Evolutionary conservation across 441 rosid genomes (phyloP).

Genomic region (Gossypium gossypioides): DNA sequence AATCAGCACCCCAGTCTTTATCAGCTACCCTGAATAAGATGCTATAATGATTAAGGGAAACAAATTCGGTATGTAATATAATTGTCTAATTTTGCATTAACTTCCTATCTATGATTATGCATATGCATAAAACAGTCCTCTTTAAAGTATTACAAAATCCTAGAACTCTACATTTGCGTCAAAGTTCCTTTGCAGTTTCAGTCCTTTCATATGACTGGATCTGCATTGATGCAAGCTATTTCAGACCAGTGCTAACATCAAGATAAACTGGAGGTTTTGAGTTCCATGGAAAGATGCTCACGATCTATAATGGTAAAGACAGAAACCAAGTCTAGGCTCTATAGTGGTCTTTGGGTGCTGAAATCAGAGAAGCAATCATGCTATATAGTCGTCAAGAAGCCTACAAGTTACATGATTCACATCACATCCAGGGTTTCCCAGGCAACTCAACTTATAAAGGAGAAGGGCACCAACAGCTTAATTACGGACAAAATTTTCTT

Average conservation of each 20-base stretch:
- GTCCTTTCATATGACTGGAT: neutral
- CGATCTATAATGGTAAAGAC: neutral
- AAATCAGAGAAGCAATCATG: neutral
- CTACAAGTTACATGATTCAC: neutral
- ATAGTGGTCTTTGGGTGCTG: neutral
- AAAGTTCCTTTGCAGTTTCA: constrained; percentile 1
- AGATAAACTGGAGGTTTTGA: neutral
- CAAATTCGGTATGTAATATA: neutral
- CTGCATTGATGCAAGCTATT: neutral
- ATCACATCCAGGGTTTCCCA: neutral
- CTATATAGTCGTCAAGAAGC: neutral
- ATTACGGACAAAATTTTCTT: neutral
- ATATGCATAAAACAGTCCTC: neutral
- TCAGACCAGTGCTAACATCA: neutral
- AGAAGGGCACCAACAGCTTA: neutral
- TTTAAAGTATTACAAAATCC: neutral
- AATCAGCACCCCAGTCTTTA: constrained; percentile 94
- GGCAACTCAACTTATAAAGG: neutral
- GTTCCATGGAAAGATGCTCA: neutral
- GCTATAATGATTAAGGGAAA: constrained; percentile 11
- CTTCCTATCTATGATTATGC: neutral
- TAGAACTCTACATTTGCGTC: neutral
- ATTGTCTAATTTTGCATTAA: neutral
- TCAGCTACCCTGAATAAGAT: constrained; percentile 73
- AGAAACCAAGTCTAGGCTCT: neutral